phyloP scores from a whole-genome alignment of 306 rosid genomes.

The Trifolium fragiferum region DNA sequence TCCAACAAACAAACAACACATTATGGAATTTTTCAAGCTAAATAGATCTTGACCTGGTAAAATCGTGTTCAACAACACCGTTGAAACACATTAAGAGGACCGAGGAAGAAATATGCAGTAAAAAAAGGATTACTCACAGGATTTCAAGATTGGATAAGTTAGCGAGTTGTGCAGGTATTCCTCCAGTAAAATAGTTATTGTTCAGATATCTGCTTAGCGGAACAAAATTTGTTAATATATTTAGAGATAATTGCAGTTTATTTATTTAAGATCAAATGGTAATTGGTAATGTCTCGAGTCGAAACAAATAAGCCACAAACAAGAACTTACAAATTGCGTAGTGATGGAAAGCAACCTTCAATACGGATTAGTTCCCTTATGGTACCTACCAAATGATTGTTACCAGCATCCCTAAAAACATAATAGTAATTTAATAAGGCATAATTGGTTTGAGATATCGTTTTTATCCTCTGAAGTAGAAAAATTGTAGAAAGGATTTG shows the following conservation, averaged over 20 bases:
- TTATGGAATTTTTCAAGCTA: slow-evolving; percentile 24
- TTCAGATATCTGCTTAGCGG: slow-evolving; percentile 70
- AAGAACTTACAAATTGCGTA: slow-evolving; percentile 87
- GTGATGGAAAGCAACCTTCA: slow-evolving; percentile 94
- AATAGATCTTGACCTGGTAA: slow-evolving; percentile 9
- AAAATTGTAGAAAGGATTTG: slow-evolving; percentile 7
- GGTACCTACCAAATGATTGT: slow-evolving; percentile 98
- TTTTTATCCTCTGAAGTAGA: slow-evolving; percentile 8
- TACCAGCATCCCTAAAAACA: slow-evolving; percentile 84
- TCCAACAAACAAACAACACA: slow-evolving; percentile 40
- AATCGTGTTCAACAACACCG: slow-evolving; percentile 5
- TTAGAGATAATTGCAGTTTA: slow-evolving; percentile 5
- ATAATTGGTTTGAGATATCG: slow-evolving; percentile 30
- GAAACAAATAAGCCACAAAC: slow-evolving; percentile 25
- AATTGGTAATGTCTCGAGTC: slow-evolving; percentile 1
- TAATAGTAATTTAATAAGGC: slow-evolving; percentile 34
- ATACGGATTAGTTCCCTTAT: slow-evolving; percentile 94
- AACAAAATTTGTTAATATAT: slow-evolving; percentile 37
- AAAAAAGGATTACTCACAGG: slow-evolving; percentile 61
- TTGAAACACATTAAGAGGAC: neutral
- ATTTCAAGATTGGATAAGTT: slow-evolving; percentile 92
- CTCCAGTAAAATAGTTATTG: slow-evolving; percentile 94
- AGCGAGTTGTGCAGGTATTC: slow-evolving; percentile 93
- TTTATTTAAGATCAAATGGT: slow-evolving; percentile 6
- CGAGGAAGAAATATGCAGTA: neutral